Conservation (phyloP, 345 rosid species). For the Eucalyptus cladocalyx region DNA sequence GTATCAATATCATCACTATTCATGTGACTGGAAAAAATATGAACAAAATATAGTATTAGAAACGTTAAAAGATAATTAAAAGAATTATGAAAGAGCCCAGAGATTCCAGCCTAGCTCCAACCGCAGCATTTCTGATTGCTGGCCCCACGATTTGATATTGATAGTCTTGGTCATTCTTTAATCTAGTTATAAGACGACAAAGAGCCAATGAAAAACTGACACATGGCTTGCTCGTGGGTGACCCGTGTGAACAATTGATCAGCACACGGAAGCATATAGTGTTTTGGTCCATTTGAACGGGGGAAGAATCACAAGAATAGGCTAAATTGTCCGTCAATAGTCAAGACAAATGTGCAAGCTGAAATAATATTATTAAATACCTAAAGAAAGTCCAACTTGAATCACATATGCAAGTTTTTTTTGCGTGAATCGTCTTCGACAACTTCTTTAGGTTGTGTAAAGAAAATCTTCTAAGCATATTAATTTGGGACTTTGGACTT, state of each 20-base stretch:
- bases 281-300: not conserved
- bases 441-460: not conserved
- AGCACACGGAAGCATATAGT: not conserved
- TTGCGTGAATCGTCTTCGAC: fast-evolving
- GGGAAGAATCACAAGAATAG: not conserved
- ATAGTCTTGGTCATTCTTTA: not conserved
- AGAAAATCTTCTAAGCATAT: no score
- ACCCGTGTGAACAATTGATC: not conserved
- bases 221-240: not conserved
- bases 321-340: not conserved
- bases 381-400: not conserved
- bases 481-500: not conserved
- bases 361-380: fast-evolving
- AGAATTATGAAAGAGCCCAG: not conserved
- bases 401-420: not conserved
- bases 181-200: fast-evolving
- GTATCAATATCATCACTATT: not conserved
- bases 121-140: fast-evolving
- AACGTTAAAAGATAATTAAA: not conserved
- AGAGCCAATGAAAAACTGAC: not conserved
- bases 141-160: not conserved
- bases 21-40: not conserved
- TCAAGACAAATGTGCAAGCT: not conserved
- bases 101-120: not conserved
- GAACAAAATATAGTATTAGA: not conserved